Evolutionary conservation across 202 grass and related monocot genomes (phyloP).

Genomic region (Panicum virgatum): DNA sequence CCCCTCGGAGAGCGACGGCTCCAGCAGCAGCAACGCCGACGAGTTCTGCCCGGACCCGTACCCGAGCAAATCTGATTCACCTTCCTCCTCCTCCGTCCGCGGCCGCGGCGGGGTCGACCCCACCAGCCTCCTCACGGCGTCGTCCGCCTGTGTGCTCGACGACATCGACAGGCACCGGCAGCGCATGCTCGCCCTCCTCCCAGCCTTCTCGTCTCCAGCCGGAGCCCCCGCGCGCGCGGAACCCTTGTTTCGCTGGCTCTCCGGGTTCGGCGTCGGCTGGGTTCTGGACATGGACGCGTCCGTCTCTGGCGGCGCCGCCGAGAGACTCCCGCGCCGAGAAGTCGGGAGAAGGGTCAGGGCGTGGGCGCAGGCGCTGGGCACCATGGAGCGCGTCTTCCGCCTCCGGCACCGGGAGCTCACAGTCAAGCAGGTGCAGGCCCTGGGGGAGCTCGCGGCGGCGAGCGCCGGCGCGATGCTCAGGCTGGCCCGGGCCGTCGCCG

Average conservation of each 20-base stretch:
- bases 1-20: constrained; percentile 38
- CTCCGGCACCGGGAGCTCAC: not conserved
- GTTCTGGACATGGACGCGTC: constrained; percentile 20
- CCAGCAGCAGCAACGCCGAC: constrained; percentile 32
- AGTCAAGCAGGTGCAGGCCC: constrained; percentile 15
- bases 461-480: constrained; percentile 29
- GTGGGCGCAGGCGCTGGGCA: constrained; percentile 27
- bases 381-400: constrained; percentile 39
- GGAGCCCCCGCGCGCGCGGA: not conserved
- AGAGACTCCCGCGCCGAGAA: constrained; percentile 19
- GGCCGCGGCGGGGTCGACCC: not conserved
- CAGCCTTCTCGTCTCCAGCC: constrained; percentile 22
- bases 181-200: constrained; percentile 34
- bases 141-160: constrained; percentile 7
- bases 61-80: not conserved
- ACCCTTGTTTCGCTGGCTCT: constrained; percentile 35
- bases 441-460: constrained; percentile 1
- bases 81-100: not conserved
- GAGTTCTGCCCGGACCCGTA: constrained; percentile 7
- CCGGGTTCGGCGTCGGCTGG: constrained; percentile 41
- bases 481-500: not conserved
- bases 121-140: not conserved
- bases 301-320: not conserved
- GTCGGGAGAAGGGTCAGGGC: constrained; percentile 17
- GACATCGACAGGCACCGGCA: constrained; percentile 39